Base-by-base conservation (phyloP, 2,329 filamentous ascomycete genomes). In the Trichoderma sp. region DNA sequence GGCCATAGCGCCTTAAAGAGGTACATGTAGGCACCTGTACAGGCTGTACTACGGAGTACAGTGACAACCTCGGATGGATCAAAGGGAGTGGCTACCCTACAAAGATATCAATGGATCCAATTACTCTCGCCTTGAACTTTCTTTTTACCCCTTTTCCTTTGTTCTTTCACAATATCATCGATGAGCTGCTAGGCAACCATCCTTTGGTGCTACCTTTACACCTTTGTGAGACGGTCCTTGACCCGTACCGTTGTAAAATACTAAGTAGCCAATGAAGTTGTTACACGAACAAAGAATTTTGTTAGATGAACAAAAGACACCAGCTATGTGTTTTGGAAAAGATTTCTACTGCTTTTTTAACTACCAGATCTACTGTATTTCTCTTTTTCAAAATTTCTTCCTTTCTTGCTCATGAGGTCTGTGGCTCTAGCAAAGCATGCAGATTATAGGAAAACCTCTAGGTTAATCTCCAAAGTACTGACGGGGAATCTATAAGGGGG, bases 401-500 rank as follows among this genome's bases (percentile, higher is more conserved):
- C 11, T 68, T 20, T 71, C 7, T 55, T 47, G 34, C 15, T 47
- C 34, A 43, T 43, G 9, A 47, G 11, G 11, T 47, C 23, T 34
- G n/a, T 50, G 20, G 20, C 23, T 36, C 62, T 34, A 15, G 55
- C 34, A 6, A 12, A 50, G 20, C n/a, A 62, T 13, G 57, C 47
- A 53, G 61, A 70, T 72, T 86, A 97, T 84, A 98, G 86, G 87
- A 99, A 97, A 75, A 93, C 89, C 83, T 98, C 95, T 36, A 98
- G 88, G 82, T 98, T 97, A 80, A 99, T 88, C 85, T 99, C 96
- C 76, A 99, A 84, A 57, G 93, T 94, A 84, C 94, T 98, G 77
- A 97, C 94, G 55, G 96, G 95, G 85, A 95, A 95, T 85, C 90
- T 92, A 77, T 59, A 58, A 67, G 5, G 5, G 5, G 17, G 3